These are phyloP conservation scores for Delitschia confertaspora DNA, from an alignment of 495 filamentous ascomycete genomes.

Conservation along the genomic window DNA sequence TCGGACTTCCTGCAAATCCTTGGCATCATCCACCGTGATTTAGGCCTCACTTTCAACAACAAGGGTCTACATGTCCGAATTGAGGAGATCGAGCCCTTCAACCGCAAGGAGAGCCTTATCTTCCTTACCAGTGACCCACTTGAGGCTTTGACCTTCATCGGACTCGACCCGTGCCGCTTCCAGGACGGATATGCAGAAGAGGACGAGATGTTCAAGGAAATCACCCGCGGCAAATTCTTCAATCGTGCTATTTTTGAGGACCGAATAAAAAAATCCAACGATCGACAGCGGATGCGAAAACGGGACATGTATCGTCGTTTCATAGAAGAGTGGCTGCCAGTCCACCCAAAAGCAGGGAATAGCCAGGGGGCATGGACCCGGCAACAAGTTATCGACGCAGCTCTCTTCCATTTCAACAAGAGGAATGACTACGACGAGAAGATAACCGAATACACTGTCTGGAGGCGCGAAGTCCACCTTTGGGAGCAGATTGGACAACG, in stretches of 20 bases:
- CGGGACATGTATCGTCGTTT: constrained; percentile 44
- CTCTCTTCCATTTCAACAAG: constrained; percentile 26
- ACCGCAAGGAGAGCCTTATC: constrained; percentile 48
- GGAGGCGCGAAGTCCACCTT: constrained; percentile 10
- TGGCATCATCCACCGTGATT: constrained; percentile 49
- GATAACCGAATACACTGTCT: constrained; percentile 6
- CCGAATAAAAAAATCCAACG: constrained; percentile 41
- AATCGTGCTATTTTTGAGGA: constrained; percentile 21
- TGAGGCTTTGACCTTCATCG: constrained; percentile 50
- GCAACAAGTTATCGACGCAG: constrained; percentile 20
- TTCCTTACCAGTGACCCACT: constrained; percentile 47
- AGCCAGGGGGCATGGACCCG: constrained; percentile 9
- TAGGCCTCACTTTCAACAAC: constrained; percentile 56
- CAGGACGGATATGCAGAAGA: constrained; percentile 39
- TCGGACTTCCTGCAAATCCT: constrained; percentile 61
- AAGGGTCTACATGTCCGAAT: constrained; percentile 51
- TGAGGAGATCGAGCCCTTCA: constrained; percentile 48
- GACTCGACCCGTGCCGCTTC: constrained; percentile 39
- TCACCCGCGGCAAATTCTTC: constrained; percentile 46
- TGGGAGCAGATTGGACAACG: constrained; percentile 20
- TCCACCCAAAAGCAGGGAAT: not conserved
- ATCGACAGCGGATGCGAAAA: constrained; percentile 40
- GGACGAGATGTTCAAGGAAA: constrained; percentile 51
- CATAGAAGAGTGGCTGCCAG: constrained; percentile 42
- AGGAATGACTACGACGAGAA: constrained; percentile 24